Percentiles rank a stretch among this genome's conserved stretches.
phyloP scores from a whole-genome alignment of 805 yeast genomes.

The Brettanomyces custersianus region DNA sequence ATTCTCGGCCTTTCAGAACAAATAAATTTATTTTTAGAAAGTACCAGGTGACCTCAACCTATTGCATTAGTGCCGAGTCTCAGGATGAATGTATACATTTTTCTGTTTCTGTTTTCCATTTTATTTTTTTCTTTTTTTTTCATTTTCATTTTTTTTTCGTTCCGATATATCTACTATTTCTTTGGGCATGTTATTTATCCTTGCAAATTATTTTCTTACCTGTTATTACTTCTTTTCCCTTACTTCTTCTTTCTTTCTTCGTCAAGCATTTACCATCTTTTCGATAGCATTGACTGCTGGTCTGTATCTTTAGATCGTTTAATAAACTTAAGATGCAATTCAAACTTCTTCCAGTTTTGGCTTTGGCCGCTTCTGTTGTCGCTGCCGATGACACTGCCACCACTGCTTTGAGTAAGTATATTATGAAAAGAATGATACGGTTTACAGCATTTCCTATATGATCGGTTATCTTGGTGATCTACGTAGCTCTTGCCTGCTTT shows the following conservation, averaged over 20 bases:
- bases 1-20: no score
- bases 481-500: no score
- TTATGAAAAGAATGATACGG: not conserved
- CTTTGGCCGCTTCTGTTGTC: conserved; percentile 35
- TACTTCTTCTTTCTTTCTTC: not conserved
- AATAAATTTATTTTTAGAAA: not conserved
- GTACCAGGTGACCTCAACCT: not conserved
- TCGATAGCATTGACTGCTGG: conserved; percentile 1
- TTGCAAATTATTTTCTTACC: no score
- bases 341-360: conserved; percentile 37
- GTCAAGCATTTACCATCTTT: not conserved
- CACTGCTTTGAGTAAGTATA: conserved; percentile 29
- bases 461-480: no score
- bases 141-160: not conserved
- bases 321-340: conserved; percentile 40
- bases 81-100: no score
- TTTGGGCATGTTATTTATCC: no score
- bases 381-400: conserved; percentile 33
- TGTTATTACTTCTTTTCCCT: no score
- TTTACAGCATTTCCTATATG: not conserved
- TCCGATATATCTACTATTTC: conserved; percentile 1
- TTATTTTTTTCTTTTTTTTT: not conserved
- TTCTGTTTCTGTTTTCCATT: not conserved
- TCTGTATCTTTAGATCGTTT: not conserved
- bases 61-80: no score